phyloP scores from a whole-genome alignment of 805 yeast species.

The Ogataea paraovalis region DNA sequence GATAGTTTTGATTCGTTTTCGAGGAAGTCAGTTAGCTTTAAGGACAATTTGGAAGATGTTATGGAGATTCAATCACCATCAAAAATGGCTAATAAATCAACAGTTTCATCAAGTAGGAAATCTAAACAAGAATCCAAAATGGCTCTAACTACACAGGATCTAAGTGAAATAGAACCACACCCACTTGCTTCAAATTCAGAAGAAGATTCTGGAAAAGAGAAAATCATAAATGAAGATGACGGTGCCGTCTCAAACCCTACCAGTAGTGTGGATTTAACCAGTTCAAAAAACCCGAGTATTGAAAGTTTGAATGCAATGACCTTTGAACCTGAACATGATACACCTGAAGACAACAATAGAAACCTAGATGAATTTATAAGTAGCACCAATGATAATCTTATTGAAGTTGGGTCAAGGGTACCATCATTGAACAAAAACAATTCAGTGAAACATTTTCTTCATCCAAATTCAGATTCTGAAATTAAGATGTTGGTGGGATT shows the following conservation, averaged over 20 bases:
- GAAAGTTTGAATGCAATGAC: constrained; percentile 8
- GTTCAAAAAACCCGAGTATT: background rate
- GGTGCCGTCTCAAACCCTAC: too few species aligned
- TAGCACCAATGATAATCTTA: background rate
- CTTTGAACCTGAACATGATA: constrained; percentile 22
- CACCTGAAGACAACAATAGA: constrained; percentile 12
- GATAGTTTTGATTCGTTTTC: constrained; percentile 10
- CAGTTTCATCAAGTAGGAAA: background rate
- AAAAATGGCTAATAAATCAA: background rate
- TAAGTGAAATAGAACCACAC: background rate
- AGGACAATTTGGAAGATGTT: constrained; percentile 9
- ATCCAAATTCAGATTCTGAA: too few species aligned
- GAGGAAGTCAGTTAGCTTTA: constrained; percentile 18
- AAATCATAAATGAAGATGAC: too few species aligned
- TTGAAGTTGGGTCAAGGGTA: too few species aligned
- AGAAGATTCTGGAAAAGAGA: background rate
- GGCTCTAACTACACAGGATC: background rate
- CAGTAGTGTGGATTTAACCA: too few species aligned
- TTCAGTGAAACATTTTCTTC: too few species aligned
- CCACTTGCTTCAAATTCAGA: background rate
- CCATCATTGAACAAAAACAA: too few species aligned
- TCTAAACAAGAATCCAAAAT: background rate
- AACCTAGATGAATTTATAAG: background rate
- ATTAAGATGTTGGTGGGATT: too few species aligned
- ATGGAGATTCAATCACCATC: background rate